Percentiles rank a stretch among this genome's conserved stretches.
Conservation (phyloP, 108 stramenopile species). For the Cyclostephanos tholiformis region DNA sequence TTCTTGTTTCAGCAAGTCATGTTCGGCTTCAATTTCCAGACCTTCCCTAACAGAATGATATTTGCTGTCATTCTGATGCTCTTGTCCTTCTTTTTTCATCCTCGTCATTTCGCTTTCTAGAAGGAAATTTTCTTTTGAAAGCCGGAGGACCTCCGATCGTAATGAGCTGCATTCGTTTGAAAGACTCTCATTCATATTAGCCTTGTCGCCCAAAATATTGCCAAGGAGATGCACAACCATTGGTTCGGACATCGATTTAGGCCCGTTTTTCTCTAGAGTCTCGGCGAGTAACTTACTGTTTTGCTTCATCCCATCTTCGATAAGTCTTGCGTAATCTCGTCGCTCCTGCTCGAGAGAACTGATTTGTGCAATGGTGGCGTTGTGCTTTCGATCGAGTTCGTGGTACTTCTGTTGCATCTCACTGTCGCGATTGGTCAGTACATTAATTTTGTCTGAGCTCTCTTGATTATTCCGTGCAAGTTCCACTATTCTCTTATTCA, state of each 20-base stretch:
- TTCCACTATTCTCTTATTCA: constrained; percentile 9
- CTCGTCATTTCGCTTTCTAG: constrained; percentile 35
- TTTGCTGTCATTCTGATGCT: constrained; percentile 1
- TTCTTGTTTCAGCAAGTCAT: constrained; percentile 19
- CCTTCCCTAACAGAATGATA: background rate
- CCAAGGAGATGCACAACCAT: constrained; percentile 27
- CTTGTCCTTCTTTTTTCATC: constrained; percentile 12
- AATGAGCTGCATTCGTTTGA: constrained; percentile 36
- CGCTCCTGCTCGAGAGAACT: constrained; percentile 22
- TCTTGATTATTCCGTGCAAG: constrained; percentile 10
- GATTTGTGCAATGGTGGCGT: constrained; percentile 13
- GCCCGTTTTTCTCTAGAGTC: constrained; percentile 6
- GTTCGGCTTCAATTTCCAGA: background rate
- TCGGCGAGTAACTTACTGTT: constrained; percentile 19
- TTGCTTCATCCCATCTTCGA: constrained; percentile 17
- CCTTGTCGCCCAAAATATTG: background rate
- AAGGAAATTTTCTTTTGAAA: constrained; percentile 31
- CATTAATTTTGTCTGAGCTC: background rate
- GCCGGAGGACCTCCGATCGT: constrained; percentile 26
- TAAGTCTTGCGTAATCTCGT: constrained; percentile 11
- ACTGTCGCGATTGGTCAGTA: constrained; percentile 3
- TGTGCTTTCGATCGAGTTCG: constrained; percentile 13
- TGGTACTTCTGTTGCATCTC: constrained; percentile 5
- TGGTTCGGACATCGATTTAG: constrained; percentile 7
- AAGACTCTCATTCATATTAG: constrained; percentile 9